Evolutionary conservation across 495 filamentous ascomycete species (phyloP), one percentile per base, ranked within the genome.

Genomic region (Aspergillus affinis): DNA sequence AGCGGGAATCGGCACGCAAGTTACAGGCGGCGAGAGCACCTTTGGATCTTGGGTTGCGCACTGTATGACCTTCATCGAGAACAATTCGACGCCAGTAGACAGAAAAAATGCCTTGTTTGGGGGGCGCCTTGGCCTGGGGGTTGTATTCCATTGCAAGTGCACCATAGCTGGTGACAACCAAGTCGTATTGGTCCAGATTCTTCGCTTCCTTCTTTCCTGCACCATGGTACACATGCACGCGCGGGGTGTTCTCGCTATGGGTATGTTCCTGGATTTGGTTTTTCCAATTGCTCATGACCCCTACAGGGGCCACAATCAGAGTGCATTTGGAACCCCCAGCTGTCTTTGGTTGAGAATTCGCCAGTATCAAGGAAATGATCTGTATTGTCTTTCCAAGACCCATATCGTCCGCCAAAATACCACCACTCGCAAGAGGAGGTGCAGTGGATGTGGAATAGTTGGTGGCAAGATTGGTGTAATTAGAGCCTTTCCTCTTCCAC

Each of bases 341-440:
- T n/a, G 69, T 72, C 15, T 65, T 71, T 7, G 75, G 69, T 12
- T 75, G 69, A 0, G 78, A 66, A 61, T 89, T 85, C 7, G 87
- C 82, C 61, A 92, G 72, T 47, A 97, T 89, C 29, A 96, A 68
- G 54, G 90, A 88, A 58, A 97, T 94, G 45, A 91, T 84, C 70
- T 96, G 90, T 7, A 97, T 80, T 1, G 93, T 97, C 73, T 98
- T 97, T 15, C 93, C 93, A 6, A 97, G 77, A 4, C 93, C 93
- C 93, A 97, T 97, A 62, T 97, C 93, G 70, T 97, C 93, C 23
- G 91, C 91, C 13, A 96, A 77, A 32, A 97, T 90, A 36, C 92
- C 93, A 48, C 93, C 93, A 63, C 86, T 90, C 1, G 88, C 84
- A 19, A 97, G 77, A 4, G 67, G 63, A 0, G 92, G 91, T 3